Conservation (phyloP, 2,329 filamentous ascomycete genomes). For the Cladophialophora psammophila region DNA sequence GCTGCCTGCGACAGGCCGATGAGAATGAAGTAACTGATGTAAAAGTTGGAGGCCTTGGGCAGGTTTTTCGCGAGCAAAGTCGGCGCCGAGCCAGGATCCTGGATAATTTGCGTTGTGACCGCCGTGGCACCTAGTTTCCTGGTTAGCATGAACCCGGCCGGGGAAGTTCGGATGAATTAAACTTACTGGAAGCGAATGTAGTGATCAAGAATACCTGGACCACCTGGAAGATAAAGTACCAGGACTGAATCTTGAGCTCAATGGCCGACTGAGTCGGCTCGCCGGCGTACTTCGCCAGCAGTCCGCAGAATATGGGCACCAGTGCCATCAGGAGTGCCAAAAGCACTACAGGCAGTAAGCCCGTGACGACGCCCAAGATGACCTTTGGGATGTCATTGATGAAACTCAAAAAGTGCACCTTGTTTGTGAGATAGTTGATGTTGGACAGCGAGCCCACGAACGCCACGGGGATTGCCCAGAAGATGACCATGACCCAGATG, state of each 20-base stretch:
- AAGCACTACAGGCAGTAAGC: constrained; percentile 80
- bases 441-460: constrained; percentile 89
- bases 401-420: constrained; percentile 71
- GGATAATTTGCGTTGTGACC: constrained; percentile 68
- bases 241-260: constrained; percentile 88
- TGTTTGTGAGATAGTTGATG: constrained; percentile 68
- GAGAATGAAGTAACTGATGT: constrained; percentile 92
- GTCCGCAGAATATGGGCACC: constrained; percentile 80
- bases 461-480: constrained; percentile 80
- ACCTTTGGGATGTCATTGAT: constrained; percentile 72
- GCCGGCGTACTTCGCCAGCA: constrained; percentile 78
- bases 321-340: constrained; percentile 86
- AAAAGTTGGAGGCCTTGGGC: constrained; percentile 90
- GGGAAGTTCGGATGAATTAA: background rate
- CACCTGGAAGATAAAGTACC: constrained; percentile 76
- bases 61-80: constrained; percentile 74
- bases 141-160: constrained; percentile 11
- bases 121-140: constrained; percentile 70
- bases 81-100: constrained; percentile 70
- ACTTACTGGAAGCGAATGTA: constrained; percentile 71
- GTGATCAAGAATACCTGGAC: constrained; percentile 90
- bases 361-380: constrained; percentile 81
- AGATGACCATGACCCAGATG: constrained; percentile 79
- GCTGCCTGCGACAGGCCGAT: constrained; percentile 72
- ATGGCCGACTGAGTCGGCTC: constrained; percentile 80